Conservation (phyloP, 305 asterid species). For the Stenogyne calaminthoides region DNA sequence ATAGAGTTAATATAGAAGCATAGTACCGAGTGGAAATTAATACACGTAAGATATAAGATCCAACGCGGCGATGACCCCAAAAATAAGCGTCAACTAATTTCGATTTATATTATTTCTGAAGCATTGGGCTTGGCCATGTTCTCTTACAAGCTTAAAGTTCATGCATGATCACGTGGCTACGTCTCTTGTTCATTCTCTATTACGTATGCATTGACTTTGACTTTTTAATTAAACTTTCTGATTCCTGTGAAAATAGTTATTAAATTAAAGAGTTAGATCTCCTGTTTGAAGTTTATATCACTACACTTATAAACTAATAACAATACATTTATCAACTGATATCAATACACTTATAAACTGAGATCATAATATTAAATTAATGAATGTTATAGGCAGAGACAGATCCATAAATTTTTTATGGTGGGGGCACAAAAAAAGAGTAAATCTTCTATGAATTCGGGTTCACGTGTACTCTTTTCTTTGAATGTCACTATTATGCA, state of each 20-base stretch:
- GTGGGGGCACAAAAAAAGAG: too few species aligned
- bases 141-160: slow-evolving; percentile 17
- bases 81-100: slow-evolving; percentile 25
- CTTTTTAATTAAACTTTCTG: not conserved
- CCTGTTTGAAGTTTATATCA: too few species aligned
- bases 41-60: not conserved
- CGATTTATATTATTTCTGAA: not conserved
- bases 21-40: not conserved
- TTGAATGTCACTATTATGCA: too few species aligned
- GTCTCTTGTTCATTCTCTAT: not conserved
- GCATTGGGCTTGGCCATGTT: slow-evolving; percentile 24
- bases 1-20: not conserved
- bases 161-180: slow-evolving; percentile 20
- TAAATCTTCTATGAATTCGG: too few species aligned
- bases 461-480: too few species aligned
- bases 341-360: too few species aligned
- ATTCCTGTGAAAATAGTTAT: not conserved
- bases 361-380: too few species aligned
- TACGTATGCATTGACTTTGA: slow-evolving; percentile 17
- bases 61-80: slow-evolving; percentile 33
- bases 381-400: too few species aligned
- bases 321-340: too few species aligned
- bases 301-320: too few species aligned
- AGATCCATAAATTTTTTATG: too few species aligned
- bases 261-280: too few species aligned